A percentile compares a stretch with the other conserved stretches of the same genome.
These are phyloP conservation scores for Trypanosoma avium DNA, from an alignment of 208 protist genomes.

Conservation along the genomic window DNA sequence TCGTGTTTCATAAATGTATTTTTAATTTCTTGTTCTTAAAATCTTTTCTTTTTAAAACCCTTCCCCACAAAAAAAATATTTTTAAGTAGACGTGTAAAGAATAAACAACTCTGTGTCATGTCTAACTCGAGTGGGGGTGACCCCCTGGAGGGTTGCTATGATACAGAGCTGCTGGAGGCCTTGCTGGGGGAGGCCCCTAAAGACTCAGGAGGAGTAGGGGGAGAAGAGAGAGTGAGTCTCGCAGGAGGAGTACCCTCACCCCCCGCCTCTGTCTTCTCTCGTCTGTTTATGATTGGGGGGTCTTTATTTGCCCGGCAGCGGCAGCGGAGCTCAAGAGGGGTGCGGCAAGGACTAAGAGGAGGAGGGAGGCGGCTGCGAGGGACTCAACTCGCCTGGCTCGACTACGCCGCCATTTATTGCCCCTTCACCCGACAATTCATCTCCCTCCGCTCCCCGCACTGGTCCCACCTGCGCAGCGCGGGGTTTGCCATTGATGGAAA, in stretches of 20 bases:
- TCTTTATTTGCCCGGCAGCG: slow-evolving; percentile 38
- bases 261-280: not conserved
- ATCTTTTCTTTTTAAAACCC: no score
- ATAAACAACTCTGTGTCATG: no score
- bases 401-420: slow-evolving; percentile 45
- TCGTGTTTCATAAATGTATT: no score
- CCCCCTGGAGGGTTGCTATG: not conserved
- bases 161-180: slow-evolving; percentile 20
- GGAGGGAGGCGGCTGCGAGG: not conserved
- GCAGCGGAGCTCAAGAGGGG: no score
- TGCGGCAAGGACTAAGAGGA: no score
- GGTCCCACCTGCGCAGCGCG: slow-evolving; percentile 35
- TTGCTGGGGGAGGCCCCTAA: slow-evolving; percentile 1
- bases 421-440: slow-evolving; percentile 61
- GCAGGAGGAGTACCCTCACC: no score
- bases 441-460: slow-evolving; percentile 49
- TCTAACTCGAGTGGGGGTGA: not conserved
- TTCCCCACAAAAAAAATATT: no score
- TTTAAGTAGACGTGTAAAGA: no score
- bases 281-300: slow-evolving; percentile 43
- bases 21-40: no score
- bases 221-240: no score
- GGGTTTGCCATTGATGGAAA: slow-evolving; percentile 40
- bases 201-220: not conserved
- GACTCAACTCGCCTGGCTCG: slow-evolving; percentile 1